These are phyloP conservation scores for Boletellus deceptivus DNA, from an alignment of 1,284 basidiomycete species.

Conservation along the genomic window DNA sequence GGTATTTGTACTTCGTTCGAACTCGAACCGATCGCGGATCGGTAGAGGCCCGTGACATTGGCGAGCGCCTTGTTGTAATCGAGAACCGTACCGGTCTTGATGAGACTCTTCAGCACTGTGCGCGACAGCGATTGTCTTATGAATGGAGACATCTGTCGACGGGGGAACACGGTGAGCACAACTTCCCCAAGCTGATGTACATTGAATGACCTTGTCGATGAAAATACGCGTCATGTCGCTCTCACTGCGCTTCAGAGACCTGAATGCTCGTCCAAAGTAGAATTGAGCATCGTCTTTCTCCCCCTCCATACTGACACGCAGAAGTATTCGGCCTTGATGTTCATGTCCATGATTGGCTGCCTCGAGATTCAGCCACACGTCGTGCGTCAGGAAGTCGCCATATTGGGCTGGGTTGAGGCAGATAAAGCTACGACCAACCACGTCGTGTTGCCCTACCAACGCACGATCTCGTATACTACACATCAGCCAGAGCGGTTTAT, in stretches of 20 bases:
- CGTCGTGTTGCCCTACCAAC: constrained; percentile 86
- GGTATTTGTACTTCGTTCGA: constrained; percentile 77
- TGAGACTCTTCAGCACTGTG: constrained; percentile 69
- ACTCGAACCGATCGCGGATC: constrained; percentile 63
- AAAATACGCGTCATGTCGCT: constrained; percentile 96
- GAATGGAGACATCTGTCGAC: constrained; percentile 84
- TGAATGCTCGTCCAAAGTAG: constrained; percentile 95
- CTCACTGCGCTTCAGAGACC: constrained; percentile 91
- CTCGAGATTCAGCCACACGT: constrained; percentile 92
- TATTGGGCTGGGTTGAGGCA: constrained; percentile 90
- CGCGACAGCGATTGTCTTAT: constrained; percentile 89
- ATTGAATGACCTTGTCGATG: constrained; percentile 82
- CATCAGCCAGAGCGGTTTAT: constrained; percentile 92
- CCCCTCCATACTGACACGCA: constrained; percentile 96
- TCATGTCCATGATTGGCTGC: constrained; percentile 39
- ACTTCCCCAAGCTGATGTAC: background rate
- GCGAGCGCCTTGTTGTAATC: constrained; percentile 85
- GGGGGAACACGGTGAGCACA: background rate
- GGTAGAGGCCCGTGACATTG: constrained; percentile 79
- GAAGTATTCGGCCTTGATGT: constrained; percentile 72
- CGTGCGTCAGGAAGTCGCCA: constrained; percentile 87
- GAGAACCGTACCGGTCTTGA: constrained; percentile 65
- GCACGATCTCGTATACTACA: constrained; percentile 91
- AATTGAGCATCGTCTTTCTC: constrained; percentile 98
- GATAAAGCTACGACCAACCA: constrained; percentile 89